phyloP scores from a whole-genome alignment of 108 stramenopile species.

The Seminavis robusta region DNA sequence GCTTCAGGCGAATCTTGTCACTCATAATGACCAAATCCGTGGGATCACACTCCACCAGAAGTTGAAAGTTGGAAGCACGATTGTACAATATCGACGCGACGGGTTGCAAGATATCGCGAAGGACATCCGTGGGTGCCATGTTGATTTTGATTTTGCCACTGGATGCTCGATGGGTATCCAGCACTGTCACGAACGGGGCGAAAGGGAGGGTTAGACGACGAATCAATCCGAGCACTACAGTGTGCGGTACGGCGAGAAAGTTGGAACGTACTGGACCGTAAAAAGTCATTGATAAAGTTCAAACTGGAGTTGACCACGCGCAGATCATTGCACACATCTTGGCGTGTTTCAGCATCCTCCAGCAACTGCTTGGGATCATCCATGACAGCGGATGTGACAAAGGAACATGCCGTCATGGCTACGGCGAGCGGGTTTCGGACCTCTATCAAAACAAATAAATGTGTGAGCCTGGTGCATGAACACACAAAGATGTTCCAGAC shows the following conservation, averaged over 20 bases:
- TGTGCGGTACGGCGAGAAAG: no score
- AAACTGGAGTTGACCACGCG: constrained; percentile 17
- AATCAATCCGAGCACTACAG: no score
- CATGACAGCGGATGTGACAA: constrained; percentile 15
- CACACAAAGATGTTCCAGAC: background rate
- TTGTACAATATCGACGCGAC: constrained; percentile 10
- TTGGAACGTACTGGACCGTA: no score
- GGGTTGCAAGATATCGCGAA: constrained; percentile 7
- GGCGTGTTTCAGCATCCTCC: background rate
- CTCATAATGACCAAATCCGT: constrained; percentile 8
- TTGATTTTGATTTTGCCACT: constrained; percentile 18
- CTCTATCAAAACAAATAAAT: constrained; percentile 7
- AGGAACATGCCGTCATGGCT: constrained; percentile 23
- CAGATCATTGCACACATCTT: constrained; percentile 11
- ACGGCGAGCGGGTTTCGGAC: constrained; percentile 31
- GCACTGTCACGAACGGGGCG: no score
- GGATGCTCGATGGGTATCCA: constrained; percentile 31
- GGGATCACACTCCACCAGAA: constrained; percentile 10
- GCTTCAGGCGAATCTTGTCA: constrained; percentile 31
- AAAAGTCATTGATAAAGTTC: constrained; percentile 23
- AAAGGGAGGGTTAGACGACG: no score
- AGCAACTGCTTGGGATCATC: background rate
- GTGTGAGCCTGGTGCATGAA: background rate
- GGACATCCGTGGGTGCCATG: constrained; percentile 7
- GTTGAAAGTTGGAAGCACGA: background rate